Conservation (phyloP, 768 basidiomycete species). For the Lactifluus subvellereus region DNA sequence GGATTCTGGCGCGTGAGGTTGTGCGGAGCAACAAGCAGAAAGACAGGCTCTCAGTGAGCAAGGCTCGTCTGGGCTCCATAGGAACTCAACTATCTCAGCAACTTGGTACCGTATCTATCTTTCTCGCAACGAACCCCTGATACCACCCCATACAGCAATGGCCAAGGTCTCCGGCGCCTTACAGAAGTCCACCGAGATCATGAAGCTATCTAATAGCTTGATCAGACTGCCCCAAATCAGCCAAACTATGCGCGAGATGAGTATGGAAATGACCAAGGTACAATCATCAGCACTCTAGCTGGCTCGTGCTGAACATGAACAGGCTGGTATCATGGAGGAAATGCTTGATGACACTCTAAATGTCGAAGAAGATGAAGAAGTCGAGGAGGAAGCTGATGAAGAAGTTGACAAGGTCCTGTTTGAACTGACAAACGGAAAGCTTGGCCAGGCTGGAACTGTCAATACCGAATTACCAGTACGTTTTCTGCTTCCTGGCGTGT, state of each 20-base stretch:
- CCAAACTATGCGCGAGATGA: constrained; percentile 94
- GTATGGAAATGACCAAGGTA: constrained; percentile 99
- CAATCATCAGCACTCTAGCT: neutral
- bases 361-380: constrained; percentile 88
- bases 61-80: constrained; percentile 89
- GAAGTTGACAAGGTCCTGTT: constrained; percentile 97
- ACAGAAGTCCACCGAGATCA: constrained; percentile 97
- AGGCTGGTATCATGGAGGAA: constrained; percentile 98
- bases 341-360: constrained; percentile 94
- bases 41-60: constrained; percentile 84
- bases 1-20: constrained; percentile 90
- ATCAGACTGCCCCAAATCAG: constrained; percentile 90
- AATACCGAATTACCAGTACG: constrained; percentile 71
- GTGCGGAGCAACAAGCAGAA: constrained; percentile 93
- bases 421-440: constrained; percentile 91
- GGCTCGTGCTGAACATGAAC: constrained; percentile 11
- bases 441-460: constrained; percentile 78
- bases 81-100: constrained; percentile 86
- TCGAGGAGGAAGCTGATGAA: constrained; percentile 94
- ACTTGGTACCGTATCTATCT: constrained; percentile 54
- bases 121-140: neutral
- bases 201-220: constrained; percentile 94
- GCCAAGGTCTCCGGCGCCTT: constrained; percentile 95
- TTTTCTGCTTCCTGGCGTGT: constrained; percentile 19
- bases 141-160: constrained; percentile 56